Percentiles rank a stretch among this genome's conserved stretches.
phyloP scores from a whole-genome alignment of 2,329 filamentous ascomycete species.

The Aspergillus proliferans region DNA sequence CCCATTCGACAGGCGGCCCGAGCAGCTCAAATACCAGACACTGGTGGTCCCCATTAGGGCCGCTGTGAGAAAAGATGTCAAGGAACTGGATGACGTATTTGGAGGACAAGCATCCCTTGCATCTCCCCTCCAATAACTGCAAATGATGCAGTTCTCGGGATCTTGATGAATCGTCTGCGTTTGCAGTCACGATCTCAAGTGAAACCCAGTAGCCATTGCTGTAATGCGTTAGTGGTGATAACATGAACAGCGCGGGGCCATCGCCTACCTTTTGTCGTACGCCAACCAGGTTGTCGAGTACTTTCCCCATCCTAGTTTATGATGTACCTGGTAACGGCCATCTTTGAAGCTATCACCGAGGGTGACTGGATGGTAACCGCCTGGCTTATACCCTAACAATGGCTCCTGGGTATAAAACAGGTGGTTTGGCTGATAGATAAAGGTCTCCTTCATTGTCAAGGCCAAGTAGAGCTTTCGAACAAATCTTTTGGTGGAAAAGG shows the following conservation, averaged over 20 bases:
- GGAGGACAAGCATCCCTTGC: constrained; percentile 9
- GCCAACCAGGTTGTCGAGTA: constrained; percentile 45
- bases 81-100: constrained; percentile 24
- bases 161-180: constrained; percentile 3
- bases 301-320: constrained; percentile 43
- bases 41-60: constrained; percentile 29
- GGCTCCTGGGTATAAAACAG: constrained; percentile 22
- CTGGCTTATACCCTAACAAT: constrained; percentile 28
- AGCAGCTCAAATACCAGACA: constrained; percentile 31
- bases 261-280: constrained; percentile 22
- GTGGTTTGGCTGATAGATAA: constrained; percentile 13
- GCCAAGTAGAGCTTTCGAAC: too few relatives aligned
- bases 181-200: constrained; percentile 29
- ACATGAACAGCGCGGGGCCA: constrained; percentile 1
- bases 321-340: constrained; percentile 38
- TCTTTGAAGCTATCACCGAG: constrained; percentile 39
- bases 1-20: constrained; percentile 22
- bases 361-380: constrained; percentile 40
- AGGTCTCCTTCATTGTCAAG: neutral
- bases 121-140: constrained; percentile 7
- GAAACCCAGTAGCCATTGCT: constrained; percentile 22
- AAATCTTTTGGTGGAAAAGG: too few relatives aligned
- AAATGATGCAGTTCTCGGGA: constrained; percentile 17
- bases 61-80: constrained; percentile 24
- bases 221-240: constrained; percentile 7